phyloP scores from a whole-genome alignment of 306 rosid genomes.

The Adenanthera pavonina region DNA sequence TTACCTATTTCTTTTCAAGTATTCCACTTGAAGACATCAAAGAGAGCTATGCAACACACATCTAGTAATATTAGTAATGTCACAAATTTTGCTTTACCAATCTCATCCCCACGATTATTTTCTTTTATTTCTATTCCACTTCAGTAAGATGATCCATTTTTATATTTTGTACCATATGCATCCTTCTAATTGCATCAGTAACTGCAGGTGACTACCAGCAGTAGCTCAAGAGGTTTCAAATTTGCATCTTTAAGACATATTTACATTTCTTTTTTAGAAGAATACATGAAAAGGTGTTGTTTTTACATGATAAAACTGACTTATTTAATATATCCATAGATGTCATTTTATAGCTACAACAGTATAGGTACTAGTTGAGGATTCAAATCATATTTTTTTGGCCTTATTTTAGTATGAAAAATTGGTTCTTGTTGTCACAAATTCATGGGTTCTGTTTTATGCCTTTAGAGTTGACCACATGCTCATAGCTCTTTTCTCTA shows the following conservation, averaged over 20 bases:
- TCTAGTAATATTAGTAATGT: slow-evolving; percentile 44
- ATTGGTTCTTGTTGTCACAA: too few species aligned
- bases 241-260: slow-evolving; percentile 34
- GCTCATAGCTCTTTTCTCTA: too few species aligned
- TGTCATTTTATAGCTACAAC: too few species aligned
- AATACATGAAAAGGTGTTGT: too few species aligned
- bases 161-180: slow-evolving; percentile 18
- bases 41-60: slow-evolving; percentile 55
- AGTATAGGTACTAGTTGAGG: too few species aligned
- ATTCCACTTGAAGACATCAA: slow-evolving; percentile 60
- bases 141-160: slow-evolving; percentile 4
- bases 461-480: too few species aligned
- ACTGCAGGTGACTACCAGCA: slow-evolving; percentile 64
- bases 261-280: too few species aligned
- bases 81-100: not conserved
- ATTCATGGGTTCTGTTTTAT: too few species aligned
- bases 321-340: too few species aligned
- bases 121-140: not conserved
- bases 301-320: too few species aligned
- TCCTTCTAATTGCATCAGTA: slow-evolving; percentile 30
- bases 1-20: slow-evolving; percentile 38
- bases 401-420: too few species aligned
- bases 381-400: too few species aligned
- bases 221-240: slow-evolving; percentile 56
- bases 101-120: not conserved